A percentile compares a stretch with the other conserved stretches of the same genome.
Conservation (phyloP, 257 asterid species). For the Solanum bukasovii region DNA sequence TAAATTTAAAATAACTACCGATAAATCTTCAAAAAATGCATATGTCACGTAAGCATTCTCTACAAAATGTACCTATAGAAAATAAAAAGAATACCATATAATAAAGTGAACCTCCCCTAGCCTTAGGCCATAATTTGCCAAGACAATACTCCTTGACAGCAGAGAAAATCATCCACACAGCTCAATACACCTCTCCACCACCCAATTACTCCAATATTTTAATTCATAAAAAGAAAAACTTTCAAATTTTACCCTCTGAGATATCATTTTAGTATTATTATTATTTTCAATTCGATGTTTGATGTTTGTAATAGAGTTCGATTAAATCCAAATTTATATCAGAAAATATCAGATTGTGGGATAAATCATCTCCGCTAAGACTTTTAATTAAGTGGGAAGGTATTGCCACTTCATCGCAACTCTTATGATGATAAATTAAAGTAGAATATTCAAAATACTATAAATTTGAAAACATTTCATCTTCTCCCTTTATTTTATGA, state of each 20-base stretch:
- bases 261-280: background rate
- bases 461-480: too few relatives aligned
- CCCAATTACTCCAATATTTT: background rate
- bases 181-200: background rate
- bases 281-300: background rate
- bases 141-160: background rate
- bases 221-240: background rate
- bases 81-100: background rate
- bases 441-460: background rate
- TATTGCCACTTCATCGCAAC: background rate
- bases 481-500: too few relatives aligned
- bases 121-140: background rate
- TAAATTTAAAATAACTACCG: too few relatives aligned
- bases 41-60: too few relatives aligned
- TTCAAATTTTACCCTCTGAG: background rate
- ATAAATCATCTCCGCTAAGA: fast-evolving
- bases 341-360: background rate
- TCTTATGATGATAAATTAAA: background rate
- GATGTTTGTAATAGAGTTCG: fast-evolving
- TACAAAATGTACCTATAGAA: too few relatives aligned
- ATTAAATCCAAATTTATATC: background rate
- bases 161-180: background rate
- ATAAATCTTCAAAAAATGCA: too few relatives aligned
- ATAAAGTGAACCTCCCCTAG: background rate
- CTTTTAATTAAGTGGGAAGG: background rate